Evolutionary conservation across 2,329 filamentous ascomycete genomes (phyloP).

Genomic region (Emmonsiellopsis sp.): DNA sequence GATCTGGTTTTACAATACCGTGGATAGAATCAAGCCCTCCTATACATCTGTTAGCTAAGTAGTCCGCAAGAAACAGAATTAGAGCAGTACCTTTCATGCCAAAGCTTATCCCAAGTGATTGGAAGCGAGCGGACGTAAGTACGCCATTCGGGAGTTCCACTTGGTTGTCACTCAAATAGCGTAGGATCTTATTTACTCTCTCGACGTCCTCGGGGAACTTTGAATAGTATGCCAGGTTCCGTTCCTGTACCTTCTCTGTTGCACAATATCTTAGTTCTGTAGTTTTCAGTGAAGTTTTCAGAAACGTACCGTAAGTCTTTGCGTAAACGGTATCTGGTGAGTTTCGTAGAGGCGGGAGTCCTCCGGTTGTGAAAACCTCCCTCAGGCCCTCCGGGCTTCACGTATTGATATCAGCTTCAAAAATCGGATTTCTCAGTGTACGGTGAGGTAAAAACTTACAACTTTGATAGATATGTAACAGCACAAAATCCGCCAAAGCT

Average conservation of each 20-base stretch:
- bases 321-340: slow-evolving; percentile 66
- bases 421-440: neutral
- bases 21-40: slow-evolving; percentile 68
- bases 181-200: slow-evolving; percentile 56
- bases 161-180: slow-evolving; percentile 52
- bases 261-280: neutral
- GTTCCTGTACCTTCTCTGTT: slow-evolving; percentile 51
- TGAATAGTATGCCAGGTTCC: slow-evolving; percentile 69
- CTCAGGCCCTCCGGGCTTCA: slow-evolving; percentile 59
- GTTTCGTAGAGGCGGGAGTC: slow-evolving; percentile 66
- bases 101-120: slow-evolving; percentile 68
- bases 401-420: neutral
- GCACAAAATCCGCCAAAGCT: slow-evolving; percentile 85
- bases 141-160: slow-evolving; percentile 62
- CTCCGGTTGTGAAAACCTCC: slow-evolving; percentile 78
- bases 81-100: slow-evolving; percentile 55
- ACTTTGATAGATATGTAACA: slow-evolving; percentile 74
- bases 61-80: neutral
- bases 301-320: slow-evolving; percentile 48
- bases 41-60: slow-evolving; percentile 13
- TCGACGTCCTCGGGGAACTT: slow-evolving; percentile 77
- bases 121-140: slow-evolving; percentile 63
- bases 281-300: slow-evolving; percentile 1
- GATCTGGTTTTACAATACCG: slow-evolving; percentile 25
- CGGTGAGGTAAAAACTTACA: slow-evolving; percentile 28